Evolutionary conservation across 352 stramenopile genomes (phyloP), one percentile per base, ranked within the genome.

Genomic region (Stephanocyclus meneghinianus): DNA sequence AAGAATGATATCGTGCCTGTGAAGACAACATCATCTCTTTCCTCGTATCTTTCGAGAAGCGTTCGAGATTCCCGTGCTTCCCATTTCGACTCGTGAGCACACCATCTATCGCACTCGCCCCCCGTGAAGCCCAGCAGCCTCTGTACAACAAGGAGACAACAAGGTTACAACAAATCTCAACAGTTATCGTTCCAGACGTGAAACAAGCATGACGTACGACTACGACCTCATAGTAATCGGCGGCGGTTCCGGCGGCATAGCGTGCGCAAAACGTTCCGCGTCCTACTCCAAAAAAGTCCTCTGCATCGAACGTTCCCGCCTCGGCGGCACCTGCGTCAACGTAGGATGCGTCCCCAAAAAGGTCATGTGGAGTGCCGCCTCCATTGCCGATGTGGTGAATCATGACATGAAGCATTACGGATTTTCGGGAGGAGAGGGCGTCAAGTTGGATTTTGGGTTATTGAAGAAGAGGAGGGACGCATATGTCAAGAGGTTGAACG

Each of bases 331-430:
- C 8, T 99, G 97, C 84, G 97, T 99, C 56, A 98, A 99, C 87
- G 97, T 98, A 35, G 96, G 97, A 65, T 99, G 97, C 88, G 97
- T 99, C 57, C 97, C 97, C 42, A 99, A 99, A 91, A 99, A 99
- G 88, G 90, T 99, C 62, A 98, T 99, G 96, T 98, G 67, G 64
- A 61, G 13, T 35, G 77, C 76, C 11, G 86, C 87, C 4, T 74
- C 68, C 15, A 86, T 92, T 13, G 57, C 78, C 7, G 83, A 93
- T 72, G 80, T 83, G 26, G 74, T 94, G 16, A 78, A 83, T 35
- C 84, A 94, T 50, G 89, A 94, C 60, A 77, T 81, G n/a, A 56
- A 83, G 11, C 72, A 93, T 26, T 94, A 93, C 91, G 70, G 78
- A 64, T 87, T 78, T 63, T 69, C 56, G 30, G 56, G 40, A 37